phyloP scores from a whole-genome alignment of 2,329 filamentous ascomycete species.

The Diplocarpon rosae region DNA sequence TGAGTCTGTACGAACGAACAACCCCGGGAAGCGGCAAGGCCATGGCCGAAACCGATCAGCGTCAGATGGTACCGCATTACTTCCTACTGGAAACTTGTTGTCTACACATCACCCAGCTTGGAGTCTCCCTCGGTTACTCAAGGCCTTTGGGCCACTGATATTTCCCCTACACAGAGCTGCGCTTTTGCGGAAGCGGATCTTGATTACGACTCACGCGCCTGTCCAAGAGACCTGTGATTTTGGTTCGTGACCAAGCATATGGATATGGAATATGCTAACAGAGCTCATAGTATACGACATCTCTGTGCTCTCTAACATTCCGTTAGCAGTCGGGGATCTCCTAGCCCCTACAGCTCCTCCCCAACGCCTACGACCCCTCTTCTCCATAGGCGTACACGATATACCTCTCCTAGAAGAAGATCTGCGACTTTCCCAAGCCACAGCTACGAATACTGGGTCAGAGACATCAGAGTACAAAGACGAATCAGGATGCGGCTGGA shows the following conservation, averaged over 20 bases:
- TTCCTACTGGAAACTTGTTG: slow-evolving; percentile 52
- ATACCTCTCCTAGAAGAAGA: slow-evolving; percentile 66
- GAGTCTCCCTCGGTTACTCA: slow-evolving; percentile 65
- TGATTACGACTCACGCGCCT: slow-evolving; percentile 77
- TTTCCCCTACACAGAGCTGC: slow-evolving; percentile 87
- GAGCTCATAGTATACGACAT: slow-evolving; percentile 70
- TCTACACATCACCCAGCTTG: slow-evolving; percentile 77
- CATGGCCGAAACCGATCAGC: slow-evolving; percentile 47
- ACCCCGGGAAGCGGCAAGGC: slow-evolving; percentile 28
- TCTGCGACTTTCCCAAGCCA: slow-evolving; percentile 35
- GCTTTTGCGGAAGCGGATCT: slow-evolving; percentile 73
- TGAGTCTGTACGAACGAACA: slow-evolving; percentile 27
- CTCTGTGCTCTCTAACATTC: slow-evolving; percentile 85
- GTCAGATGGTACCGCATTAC: slow-evolving; percentile 49
- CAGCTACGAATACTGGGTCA: slow-evolving; percentile 25
- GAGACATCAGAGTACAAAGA: slow-evolving; percentile 31
- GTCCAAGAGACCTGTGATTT: slow-evolving; percentile 82
- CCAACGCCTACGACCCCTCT: slow-evolving; percentile 68
- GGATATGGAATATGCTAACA: slow-evolving; percentile 1
- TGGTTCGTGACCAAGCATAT: slow-evolving; percentile 41
- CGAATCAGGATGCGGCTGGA: slow-evolving; percentile 58
- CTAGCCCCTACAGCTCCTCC: slow-evolving; percentile 52
- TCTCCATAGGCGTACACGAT: slow-evolving; percentile 87
- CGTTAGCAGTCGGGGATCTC: slow-evolving; percentile 58
- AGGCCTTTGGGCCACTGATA: slow-evolving; percentile 79